Percentiles rank a stretch among this genome's conserved stretches.
These are phyloP conservation scores for Dioscorea dumetorum DNA, from an alignment of 106 monocot genomes.

Conservation along the genomic window DNA sequence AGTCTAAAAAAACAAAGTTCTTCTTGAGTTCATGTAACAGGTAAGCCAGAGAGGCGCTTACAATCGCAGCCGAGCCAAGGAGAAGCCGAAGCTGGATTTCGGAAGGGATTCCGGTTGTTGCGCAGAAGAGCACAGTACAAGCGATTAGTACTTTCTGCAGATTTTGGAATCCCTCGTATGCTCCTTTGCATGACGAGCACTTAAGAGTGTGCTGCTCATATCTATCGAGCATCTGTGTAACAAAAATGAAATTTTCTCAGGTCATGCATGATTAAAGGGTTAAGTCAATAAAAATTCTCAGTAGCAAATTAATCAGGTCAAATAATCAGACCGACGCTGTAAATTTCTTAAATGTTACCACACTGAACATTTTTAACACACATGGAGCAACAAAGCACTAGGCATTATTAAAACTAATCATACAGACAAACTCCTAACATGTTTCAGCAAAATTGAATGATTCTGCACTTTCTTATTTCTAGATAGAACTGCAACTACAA, in stretches of 20 bases:
- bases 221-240: slow-evolving; percentile 82
- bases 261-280: too few relatives aligned
- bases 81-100: slow-evolving; percentile 42
- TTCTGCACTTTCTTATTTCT: too few relatives aligned
- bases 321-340: too few relatives aligned
- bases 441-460: too few relatives aligned
- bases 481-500: too few relatives aligned
- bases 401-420: too few relatives aligned
- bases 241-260: not conserved
- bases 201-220: slow-evolving; percentile 84
- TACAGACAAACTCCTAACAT: too few relatives aligned
- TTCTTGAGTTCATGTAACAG: slow-evolving; percentile 60
- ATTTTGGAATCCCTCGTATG: slow-evolving; percentile 50
- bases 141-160: slow-evolving; percentile 63
- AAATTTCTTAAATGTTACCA: too few relatives aligned
- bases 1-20: slow-evolving; percentile 84
- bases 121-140: slow-evolving; percentile 46
- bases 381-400: too few relatives aligned
- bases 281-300: too few relatives aligned
- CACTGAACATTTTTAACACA: too few relatives aligned
- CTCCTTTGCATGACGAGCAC: slow-evolving; percentile 87
- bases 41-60: slow-evolving; percentile 59
- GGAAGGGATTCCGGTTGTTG: slow-evolving; percentile 53
- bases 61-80: slow-evolving; percentile 47
- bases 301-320: too few relatives aligned